Conservation (phyloP, 2,329 filamentous ascomycete genomes). For the Leptographium lundbergii region DNA sequence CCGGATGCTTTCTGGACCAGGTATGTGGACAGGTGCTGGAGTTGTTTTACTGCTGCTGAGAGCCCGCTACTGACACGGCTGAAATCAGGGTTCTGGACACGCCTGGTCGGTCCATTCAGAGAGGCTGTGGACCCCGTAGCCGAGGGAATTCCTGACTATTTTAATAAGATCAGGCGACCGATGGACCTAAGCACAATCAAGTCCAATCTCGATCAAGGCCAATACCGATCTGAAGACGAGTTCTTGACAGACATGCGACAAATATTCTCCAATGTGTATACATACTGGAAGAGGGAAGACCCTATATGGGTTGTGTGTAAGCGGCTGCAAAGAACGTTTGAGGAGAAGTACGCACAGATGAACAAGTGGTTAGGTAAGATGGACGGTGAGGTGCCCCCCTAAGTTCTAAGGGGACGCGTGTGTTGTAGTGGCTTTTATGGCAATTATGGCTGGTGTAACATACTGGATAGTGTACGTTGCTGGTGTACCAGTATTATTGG, state of each 20-base stretch:
- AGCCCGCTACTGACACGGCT: background rate
- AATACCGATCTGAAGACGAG: constrained; percentile 39
- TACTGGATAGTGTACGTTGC: background rate
- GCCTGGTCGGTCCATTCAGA: constrained; percentile 49
- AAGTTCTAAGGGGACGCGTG: background rate
- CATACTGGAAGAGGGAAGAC: constrained; percentile 46
- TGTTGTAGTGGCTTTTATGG: background rate
- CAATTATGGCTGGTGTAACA: background rate
- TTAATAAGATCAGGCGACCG: constrained; percentile 45
- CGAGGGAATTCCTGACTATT: constrained; percentile 49
- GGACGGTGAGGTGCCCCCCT: constrained; percentile 28
- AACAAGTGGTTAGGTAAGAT: constrained; percentile 47
- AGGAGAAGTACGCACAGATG: constrained; percentile 38
- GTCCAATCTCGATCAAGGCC: constrained; percentile 40
- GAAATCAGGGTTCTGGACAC: constrained; percentile 47
- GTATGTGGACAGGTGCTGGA: constrained; percentile 19
- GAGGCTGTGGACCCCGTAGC: constrained; percentile 42
- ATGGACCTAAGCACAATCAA: constrained; percentile 53
- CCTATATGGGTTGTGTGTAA: constrained; percentile 43
- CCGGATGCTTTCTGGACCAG: constrained; percentile 49
- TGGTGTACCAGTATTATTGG: background rate
- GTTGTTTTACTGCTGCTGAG: background rate
- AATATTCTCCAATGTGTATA: constrained; percentile 51
- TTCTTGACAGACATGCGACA: constrained; percentile 46
- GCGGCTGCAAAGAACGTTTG: constrained; percentile 40